A percentile compares a stretch with the other conserved stretches of the same genome.
phyloP scores from a whole-genome alignment of 176 grass and related monocot genomes.

The Tillandsia fasciculata region DNA sequence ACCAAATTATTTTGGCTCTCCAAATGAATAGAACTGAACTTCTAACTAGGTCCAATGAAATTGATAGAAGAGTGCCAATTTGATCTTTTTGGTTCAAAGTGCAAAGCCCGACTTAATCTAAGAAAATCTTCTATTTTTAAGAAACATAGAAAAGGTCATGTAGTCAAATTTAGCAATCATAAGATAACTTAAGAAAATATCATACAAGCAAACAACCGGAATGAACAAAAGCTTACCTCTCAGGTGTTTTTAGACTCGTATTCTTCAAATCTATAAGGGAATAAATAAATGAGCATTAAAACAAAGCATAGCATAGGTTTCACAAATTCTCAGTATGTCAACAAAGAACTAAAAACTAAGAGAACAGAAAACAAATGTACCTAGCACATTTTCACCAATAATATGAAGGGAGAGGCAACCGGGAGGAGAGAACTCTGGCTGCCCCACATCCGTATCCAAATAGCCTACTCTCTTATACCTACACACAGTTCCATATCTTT shows the following conservation, averaged over 20 bases:
- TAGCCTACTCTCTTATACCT: slow-evolving; percentile 62
- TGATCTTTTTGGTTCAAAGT: too few species aligned
- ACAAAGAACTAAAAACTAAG: background rate
- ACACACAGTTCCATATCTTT: background rate
- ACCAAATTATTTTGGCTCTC: too few species aligned
- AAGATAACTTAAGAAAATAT: background rate
- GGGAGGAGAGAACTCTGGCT: slow-evolving; percentile 62
- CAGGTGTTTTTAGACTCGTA: background rate
- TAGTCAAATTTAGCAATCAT: too few species aligned
- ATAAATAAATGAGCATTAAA: slow-evolving; percentile 6
- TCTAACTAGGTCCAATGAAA: too few species aligned
- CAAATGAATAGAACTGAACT: too few species aligned
- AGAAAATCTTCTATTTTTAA: too few species aligned
- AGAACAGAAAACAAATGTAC: slow-evolving; percentile 8
- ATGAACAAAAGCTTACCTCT: background rate
- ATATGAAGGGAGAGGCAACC: slow-evolving; percentile 72
- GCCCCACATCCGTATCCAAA: slow-evolving; percentile 76
- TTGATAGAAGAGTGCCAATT: too few species aligned
- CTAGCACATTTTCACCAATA: slow-evolving; percentile 44
- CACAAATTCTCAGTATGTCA: slow-evolving; percentile 2
- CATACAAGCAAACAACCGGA: background rate
- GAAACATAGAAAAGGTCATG: too few species aligned
- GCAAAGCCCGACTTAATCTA: too few species aligned
- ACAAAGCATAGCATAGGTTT: background rate
- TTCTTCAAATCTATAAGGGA: background rate